Base-by-base conservation (phyloP, 192 early-diverging fungal species). In the Coemansia sp. region DNA sequence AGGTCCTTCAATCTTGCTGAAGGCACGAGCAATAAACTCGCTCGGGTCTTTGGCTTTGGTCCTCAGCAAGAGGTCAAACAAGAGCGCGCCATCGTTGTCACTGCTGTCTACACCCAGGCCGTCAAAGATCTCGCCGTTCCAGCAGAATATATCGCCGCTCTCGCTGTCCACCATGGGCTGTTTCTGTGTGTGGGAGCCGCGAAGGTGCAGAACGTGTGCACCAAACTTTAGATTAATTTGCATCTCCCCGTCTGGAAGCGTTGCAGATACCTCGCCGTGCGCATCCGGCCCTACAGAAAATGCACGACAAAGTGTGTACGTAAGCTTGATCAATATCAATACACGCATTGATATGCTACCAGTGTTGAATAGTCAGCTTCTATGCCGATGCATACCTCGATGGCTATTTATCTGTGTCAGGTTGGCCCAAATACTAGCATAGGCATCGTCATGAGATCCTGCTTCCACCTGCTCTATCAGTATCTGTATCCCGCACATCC, bases 81-180 rank as follows among this genome's bases (percentile, higher is more conserved):
- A 46, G 33, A 83, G 37, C 28, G 72, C 62, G 4, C 90, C 90
- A 64, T 93, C 91, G 78, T 90, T 90, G 39, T 38, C 26, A 35
- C 37, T 42, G 10, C 83, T 82, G 48, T 14, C 48, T 40, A 92
- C 85, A 26, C 85, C 69, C 3, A 92, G 71, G 0, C 92, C 93
- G 42, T 79, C 86, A 83, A 94, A 97, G 23, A 96, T 85, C 68
- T 97, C 95, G 24, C 95, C 95, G 73, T 97, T 97, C 91, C 90
- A 93, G 70, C 86, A 80, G 16, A 92, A 71, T 16, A 90, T 61
- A 48, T 90, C 81, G 20, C 65, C 62, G 24, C 80, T 73, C 14
- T 72, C 59, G 6, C 39, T n/a, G 43, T 78, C 72, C 23, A 83
- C 62, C 23, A 88, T 69, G 0, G 91, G 91, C 64, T 93, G 91